Conservation (phyloP, 257 asterid species). For the Striga asiatica region DNA sequence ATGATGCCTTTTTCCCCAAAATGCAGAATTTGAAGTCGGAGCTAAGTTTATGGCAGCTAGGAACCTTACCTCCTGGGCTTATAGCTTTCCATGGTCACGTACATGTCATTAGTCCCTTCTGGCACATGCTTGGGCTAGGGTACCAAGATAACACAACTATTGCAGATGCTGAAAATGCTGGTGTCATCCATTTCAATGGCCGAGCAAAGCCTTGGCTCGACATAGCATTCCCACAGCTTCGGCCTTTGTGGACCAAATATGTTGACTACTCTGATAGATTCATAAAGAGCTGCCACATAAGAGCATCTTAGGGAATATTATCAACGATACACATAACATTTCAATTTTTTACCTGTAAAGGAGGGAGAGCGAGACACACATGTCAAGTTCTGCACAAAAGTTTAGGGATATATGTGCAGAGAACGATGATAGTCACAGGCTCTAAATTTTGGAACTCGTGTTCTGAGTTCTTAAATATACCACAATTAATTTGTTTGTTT, state of each 20-base stretch:
- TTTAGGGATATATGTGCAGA: slow-evolving; percentile 10
- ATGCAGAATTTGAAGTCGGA: slow-evolving; percentile 75
- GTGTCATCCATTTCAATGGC: slow-evolving; percentile 76
- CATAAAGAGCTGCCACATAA: slow-evolving; percentile 61
- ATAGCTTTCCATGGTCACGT: slow-evolving; percentile 78
- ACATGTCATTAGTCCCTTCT: slow-evolving; percentile 53
- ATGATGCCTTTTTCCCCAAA: neutral
- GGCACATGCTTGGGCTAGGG: slow-evolving; percentile 94
- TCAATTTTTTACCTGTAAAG: slow-evolving; percentile 23
- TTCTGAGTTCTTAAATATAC: slow-evolving; percentile 17
- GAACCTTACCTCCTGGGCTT: slow-evolving; percentile 82
- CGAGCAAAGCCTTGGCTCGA: slow-evolving; percentile 96
- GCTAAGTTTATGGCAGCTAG: slow-evolving; percentile 84
- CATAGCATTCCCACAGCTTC: slow-evolving; percentile 67
- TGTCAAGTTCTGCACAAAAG: slow-evolving; percentile 18
- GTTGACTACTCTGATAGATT: slow-evolving; percentile 56
- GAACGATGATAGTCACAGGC: slow-evolving; percentile 23
- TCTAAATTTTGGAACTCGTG: slow-evolving; percentile 27
- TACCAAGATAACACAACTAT: slow-evolving; percentile 67
- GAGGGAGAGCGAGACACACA: slow-evolving; percentile 20
- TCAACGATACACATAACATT: slow-evolving; percentile 1
- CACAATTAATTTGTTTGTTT: slow-evolving; percentile 10
- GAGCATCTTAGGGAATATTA: slow-evolving; percentile 30
- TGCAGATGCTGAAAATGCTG: slow-evolving; percentile 56
- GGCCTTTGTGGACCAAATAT: slow-evolving; percentile 65